Conservation (phyloP, 768 basidiomycete genomes). For the Multifurca ochricompacta region DNA sequence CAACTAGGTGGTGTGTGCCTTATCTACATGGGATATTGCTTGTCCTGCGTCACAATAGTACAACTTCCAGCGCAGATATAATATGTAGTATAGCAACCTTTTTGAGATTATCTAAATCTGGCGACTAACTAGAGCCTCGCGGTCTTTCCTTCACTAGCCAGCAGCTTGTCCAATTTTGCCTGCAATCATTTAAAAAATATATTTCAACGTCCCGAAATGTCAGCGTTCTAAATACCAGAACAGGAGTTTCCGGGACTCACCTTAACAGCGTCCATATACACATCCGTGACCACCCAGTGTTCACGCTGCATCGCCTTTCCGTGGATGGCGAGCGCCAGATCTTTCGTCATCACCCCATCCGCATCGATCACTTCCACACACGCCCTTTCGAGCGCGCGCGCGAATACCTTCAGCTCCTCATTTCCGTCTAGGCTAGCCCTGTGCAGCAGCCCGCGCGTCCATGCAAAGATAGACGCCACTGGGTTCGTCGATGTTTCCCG, state of each 20-base stretch:
- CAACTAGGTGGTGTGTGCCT: no score
- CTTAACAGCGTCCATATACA: constrained; percentile 89
- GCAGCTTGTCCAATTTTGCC: constrained; percentile 10
- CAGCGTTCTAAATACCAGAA: background rate
- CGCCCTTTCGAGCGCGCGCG: constrained; percentile 69
- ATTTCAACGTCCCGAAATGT: background rate
- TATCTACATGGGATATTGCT: no score
- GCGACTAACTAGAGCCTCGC: background rate
- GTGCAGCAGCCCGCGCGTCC: constrained; percentile 92
- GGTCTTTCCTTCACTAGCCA: background rate
- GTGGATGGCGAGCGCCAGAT: constrained; percentile 89
- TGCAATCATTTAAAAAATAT: no score
- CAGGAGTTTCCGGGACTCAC: constrained; percentile 35
- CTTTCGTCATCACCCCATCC: constrained; percentile 95
- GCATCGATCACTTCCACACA: constrained; percentile 88
- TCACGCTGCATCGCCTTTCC: constrained; percentile 87
- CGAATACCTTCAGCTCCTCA: constrained; percentile 64
- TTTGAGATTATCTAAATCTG: background rate
- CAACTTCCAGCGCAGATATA: background rate
- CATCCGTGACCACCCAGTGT: constrained; percentile 94
- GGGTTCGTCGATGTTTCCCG: constrained; percentile 98
- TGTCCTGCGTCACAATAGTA: no score
- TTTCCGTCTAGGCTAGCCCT: constrained; percentile 90
- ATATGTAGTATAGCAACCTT: background rate
- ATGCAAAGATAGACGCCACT: constrained; percentile 96